Evolutionary conservation across 2,329 filamentous ascomycete genomes (phyloP).

Genomic region (Neobulgaria alba): DNA sequence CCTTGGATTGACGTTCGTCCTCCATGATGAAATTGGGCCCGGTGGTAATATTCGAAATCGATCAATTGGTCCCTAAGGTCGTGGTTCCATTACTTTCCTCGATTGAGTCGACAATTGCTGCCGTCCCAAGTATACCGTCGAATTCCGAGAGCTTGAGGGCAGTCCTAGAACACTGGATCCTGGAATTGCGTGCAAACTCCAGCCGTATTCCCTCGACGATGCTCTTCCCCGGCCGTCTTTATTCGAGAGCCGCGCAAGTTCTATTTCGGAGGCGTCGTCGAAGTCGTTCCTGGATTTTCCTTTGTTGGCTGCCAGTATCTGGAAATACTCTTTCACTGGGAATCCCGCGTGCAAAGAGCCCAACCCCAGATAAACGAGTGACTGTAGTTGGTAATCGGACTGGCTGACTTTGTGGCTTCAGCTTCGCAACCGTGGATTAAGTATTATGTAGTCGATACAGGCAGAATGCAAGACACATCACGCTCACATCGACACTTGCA

Average conservation of each 20-base stretch:
- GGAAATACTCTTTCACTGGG: background rate
- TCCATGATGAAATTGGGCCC: constrained; percentile 6
- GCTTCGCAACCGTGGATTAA: background rate
- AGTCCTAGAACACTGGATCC: constrained; percentile 1
- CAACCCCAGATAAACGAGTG: constrained; percentile 22
- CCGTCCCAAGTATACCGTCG: constrained; percentile 9
- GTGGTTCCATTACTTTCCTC: constrained; percentile 24
- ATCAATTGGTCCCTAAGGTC: constrained; percentile 13
- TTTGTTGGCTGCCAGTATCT: constrained; percentile 1
- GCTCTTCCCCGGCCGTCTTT: no score
- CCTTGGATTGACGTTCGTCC: background rate
- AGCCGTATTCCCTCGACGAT: background rate
- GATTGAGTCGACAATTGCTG: constrained; percentile 16
- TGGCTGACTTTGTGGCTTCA: background rate
- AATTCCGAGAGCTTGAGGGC: constrained; percentile 2
- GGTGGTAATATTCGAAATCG: constrained; percentile 6
- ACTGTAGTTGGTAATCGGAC: constrained; percentile 21
- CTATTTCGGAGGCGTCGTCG: background rate
- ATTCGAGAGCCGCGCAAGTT: background rate
- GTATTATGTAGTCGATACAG: constrained; percentile 1
- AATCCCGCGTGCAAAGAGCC: constrained; percentile 1
- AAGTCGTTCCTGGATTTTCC: background rate
- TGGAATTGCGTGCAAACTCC: background rate
- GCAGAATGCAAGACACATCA: background rate
- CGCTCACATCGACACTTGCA: constrained; percentile 4